These are phyloP conservation scores for Exutisphaerella laricina DNA, from an alignment of 2,329 filamentous ascomycete genomes.

Conservation along the genomic window DNA sequence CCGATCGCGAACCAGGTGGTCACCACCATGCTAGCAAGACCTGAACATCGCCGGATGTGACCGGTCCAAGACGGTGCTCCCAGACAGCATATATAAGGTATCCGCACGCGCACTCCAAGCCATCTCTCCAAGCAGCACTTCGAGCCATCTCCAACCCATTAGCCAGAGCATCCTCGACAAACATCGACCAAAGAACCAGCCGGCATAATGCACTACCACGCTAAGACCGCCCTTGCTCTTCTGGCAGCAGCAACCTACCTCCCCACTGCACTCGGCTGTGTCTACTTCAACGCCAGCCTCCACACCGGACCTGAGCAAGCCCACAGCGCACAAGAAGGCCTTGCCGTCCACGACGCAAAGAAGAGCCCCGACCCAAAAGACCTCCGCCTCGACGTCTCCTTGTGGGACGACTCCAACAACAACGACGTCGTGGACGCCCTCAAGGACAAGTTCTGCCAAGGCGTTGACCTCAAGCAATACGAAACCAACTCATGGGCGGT, in stretches of 20 bases:
- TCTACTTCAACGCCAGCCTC: constrained; percentile 18
- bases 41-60: too few species aligned
- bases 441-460: constrained; percentile 13
- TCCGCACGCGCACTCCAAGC: too few species aligned
- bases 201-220: too few species aligned
- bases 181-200: too few species aligned
- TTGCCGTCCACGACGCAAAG: constrained; percentile 4
- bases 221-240: constrained; percentile 3
- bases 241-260: constrained; percentile 7
- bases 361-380: not conserved
- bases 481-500: constrained; percentile 12
- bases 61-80: too few species aligned
- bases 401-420: constrained; percentile 17
- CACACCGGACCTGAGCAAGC: constrained; percentile 9
- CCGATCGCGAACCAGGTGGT: too few species aligned
- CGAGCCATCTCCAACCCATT: too few species aligned
- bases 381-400: constrained; percentile 8
- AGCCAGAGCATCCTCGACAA: too few species aligned
- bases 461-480: constrained; percentile 12
- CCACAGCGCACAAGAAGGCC: constrained; percentile 8
- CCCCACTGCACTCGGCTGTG: constrained; percentile 10
- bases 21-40: too few species aligned
- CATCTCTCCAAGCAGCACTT: too few species aligned
- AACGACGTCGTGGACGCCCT: constrained; percentile 11
- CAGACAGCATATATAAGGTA: too few species aligned